phyloP scores from a whole-genome alignment of 768 basidiomycete genomes.

The Leccinum pellstonianum region DNA sequence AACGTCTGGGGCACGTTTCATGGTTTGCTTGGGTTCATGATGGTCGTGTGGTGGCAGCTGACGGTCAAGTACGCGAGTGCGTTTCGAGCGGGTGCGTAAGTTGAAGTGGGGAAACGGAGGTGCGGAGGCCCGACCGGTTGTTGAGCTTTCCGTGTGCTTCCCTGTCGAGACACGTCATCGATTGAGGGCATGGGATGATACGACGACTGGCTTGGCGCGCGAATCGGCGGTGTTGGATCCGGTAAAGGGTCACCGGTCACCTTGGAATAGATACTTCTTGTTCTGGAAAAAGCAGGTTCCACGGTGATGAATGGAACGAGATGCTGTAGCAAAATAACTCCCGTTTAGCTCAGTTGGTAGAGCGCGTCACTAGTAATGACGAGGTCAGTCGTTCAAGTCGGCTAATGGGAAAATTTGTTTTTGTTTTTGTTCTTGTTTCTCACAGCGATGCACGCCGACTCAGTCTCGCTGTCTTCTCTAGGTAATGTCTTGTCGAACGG shows the following conservation, averaged over 20 bases:
- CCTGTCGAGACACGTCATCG: background rate
- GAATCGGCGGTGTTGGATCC: background rate
- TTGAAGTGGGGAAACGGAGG: background rate
- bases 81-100: conserved; percentile 27
- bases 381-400: conserved; percentile 68
- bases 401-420: conserved; percentile 41
- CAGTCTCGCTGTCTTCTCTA: background rate
- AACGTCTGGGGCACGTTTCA: conserved; percentile 69
- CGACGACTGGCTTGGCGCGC: background rate
- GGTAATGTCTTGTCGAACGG: background rate
- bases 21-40: conserved; percentile 66
- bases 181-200: background rate
- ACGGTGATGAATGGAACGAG: background rate
- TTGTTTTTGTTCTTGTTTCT: background rate
- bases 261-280: background rate
- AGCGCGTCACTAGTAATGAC: conserved; percentile 73
- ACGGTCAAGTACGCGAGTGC: conserved; percentile 55
- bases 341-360: conserved; percentile 49
- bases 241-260: background rate
- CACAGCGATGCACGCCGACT: background rate
- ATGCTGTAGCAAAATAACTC: conserved; percentile 5
- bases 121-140: background rate
- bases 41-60: conserved; percentile 82
- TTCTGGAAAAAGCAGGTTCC: background rate
- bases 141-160: background rate